Evolutionary conservation across 495 filamentous ascomycete species (phyloP), one percentile per base, ranked within the genome.

Genomic region (Podospora appendiculata): DNA sequence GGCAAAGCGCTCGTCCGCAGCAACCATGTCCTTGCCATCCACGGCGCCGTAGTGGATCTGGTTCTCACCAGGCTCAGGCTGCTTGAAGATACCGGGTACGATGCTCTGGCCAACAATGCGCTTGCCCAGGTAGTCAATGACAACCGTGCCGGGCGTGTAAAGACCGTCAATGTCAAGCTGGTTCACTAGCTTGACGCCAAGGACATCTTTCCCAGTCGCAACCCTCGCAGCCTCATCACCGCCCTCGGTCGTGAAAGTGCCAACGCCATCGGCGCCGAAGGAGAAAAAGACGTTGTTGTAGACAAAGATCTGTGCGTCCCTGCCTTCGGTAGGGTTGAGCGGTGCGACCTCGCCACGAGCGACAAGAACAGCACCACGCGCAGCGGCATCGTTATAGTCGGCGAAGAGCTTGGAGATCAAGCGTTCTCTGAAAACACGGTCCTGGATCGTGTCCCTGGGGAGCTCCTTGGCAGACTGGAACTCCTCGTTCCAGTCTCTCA

Each of bases 261-360:
- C 91, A 47, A 97, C 93, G 41, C 94, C 94, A 65, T 99, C 94
- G 41, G 92, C 93, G 56, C 94, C 94, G 61, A 95, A 96, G 3
- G 93, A 97, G 75, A 92, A 97, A 75, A 99, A 99, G 52, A 99
- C 87, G 70, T 97, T 97, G 75, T 97, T 97, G 72, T 96, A 97
- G 13, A 99, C 90, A 64, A 96, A 99, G 56, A 99, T 99, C 71
- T 97, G 94, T 3, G 94, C 94, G 67, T 97, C 90, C 44, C 76
- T 80, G 46, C 75, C 83, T 69, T 99, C 94, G 1, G 92, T 97
- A 8, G 94, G 94, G 70, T 99, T 99, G 47, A 99, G 72, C n/a
- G 94, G 90, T 35, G 90, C 86, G 49, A 99, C 84, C 67, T 99
- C 94, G 36, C 92, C 94, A 51, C 87, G 82, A 19, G 90, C 92